Conservation (phyloP, 129 eudicot species). For the Chrysanthemum makinoi region DNA sequence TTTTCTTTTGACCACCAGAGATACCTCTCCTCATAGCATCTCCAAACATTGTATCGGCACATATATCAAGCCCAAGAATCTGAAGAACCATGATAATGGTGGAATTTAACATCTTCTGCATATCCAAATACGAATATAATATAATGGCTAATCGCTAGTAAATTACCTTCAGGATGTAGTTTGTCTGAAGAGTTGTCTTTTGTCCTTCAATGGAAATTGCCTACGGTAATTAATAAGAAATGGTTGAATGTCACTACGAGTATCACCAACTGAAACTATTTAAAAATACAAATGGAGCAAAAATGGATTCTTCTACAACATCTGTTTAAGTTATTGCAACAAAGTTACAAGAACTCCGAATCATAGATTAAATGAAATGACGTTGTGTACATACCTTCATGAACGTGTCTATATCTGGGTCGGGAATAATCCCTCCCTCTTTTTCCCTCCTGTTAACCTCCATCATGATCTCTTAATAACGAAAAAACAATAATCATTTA, state of each 20-base stretch:
- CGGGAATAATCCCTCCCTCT: slow-evolving; percentile 48
- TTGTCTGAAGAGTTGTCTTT: slow-evolving; percentile 51
- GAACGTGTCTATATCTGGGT: slow-evolving; percentile 51
- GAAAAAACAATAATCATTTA: background rate
- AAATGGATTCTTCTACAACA: background rate
- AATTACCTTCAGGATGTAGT: slow-evolving; percentile 53
- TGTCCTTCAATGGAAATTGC: slow-evolving; percentile 55
- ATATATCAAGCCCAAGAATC: slow-evolving; percentile 94
- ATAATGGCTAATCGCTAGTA: slow-evolving; percentile 13
- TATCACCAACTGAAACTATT: background rate
- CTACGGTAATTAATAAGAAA: slow-evolving; percentile 20
- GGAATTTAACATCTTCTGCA: background rate
- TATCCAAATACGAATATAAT: background rate
- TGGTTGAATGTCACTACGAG: background rate
- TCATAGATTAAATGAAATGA: too few species aligned
- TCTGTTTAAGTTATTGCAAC: background rate
- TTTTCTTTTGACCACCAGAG: slow-evolving; percentile 94
- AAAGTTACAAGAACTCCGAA: too few species aligned
- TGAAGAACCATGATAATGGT: slow-evolving; percentile 20
- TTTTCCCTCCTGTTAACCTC: slow-evolving; percentile 56
- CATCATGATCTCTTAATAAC: slow-evolving; percentile 35
- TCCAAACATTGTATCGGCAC: slow-evolving; percentile 80
- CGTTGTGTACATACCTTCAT: slow-evolving; percentile 36
- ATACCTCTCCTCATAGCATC: slow-evolving; percentile 90
- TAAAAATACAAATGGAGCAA: background rate